A percentile compares a stretch with the other conserved stretches of the same genome.
phyloP scores from a whole-genome alignment of 345 rosid species.

The Brassica carinata region DNA sequence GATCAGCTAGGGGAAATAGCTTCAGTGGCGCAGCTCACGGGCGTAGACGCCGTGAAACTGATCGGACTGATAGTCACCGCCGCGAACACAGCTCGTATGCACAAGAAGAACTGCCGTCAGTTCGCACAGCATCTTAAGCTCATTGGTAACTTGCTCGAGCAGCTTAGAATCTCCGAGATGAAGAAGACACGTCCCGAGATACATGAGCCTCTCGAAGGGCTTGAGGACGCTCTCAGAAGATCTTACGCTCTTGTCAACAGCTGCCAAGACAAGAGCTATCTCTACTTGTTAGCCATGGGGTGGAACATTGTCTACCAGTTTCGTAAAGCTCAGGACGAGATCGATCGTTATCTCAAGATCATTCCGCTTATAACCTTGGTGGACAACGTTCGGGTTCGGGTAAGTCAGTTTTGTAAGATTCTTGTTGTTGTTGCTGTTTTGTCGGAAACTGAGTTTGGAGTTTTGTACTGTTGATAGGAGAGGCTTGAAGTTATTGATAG shows the following conservation, averaged over 20 bases:
- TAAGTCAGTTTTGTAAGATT: constrained; percentile 25
- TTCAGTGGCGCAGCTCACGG: constrained; percentile 74
- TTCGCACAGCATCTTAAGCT: constrained; percentile 89
- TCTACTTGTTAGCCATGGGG: constrained; percentile 94
- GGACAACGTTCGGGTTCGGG: constrained; percentile 90
- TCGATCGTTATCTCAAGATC: constrained; percentile 83
- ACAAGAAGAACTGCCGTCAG: constrained; percentile 90
- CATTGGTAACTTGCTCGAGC: constrained; percentile 85
- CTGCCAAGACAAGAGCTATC: constrained; percentile 86
- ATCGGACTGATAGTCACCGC: constrained; percentile 83
- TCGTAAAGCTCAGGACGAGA: constrained; percentile 86
- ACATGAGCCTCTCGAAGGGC: constrained; percentile 85
- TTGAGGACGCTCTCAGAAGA: constrained; percentile 88
- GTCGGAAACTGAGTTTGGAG: neutral
- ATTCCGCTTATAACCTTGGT: constrained; percentile 89
- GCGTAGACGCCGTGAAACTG: constrained; percentile 80
- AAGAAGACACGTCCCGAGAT: constrained; percentile 78
- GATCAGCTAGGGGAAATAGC: constrained; percentile 79
- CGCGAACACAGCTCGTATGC: constrained; percentile 84
- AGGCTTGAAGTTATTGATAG: constrained; percentile 74
- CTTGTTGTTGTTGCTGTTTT: neutral
- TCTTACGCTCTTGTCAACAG: constrained; percentile 75
- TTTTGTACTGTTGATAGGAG: constrained; percentile 54
- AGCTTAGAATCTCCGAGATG: constrained; percentile 75
- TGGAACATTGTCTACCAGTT: constrained; percentile 98